Base-by-base conservation (phyloP, 2,329 filamentous ascomycete genomes). In the Scolecobasidium constrictum region DNA sequence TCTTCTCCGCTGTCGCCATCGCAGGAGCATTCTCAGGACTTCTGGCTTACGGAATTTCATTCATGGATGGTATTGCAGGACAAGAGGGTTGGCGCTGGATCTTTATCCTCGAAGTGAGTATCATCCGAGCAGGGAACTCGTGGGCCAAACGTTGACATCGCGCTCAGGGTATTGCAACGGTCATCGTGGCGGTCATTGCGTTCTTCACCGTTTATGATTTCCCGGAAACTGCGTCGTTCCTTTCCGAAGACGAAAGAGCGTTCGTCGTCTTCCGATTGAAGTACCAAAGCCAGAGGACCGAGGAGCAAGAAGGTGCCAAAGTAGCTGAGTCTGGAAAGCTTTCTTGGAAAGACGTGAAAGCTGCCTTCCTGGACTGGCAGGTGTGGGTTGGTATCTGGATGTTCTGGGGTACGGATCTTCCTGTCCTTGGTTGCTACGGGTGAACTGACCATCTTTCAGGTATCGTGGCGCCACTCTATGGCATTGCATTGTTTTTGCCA, bases 141-240 rank as follows among this genome's bases (percentile, higher is more conserved):
- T n/a, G n/a, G 26, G 26, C 26, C 11, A 11, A 11, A 31, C 26
- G 13, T 13, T n/a, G n/a, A n/a, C n/a, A n/a, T n/a, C n/a, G n/a
- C 2, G 22, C 6, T 15, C 13, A 42, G 33, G 35, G 41, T n/a
- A 45, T 64, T 5, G 49, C 59, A 6, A 64, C 61, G 1, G 52
- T 63, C 15, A 34, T 61, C 11, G 52, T 63, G 35, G 55, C 58
- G 1, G 13, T 54, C 1, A 28, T 52, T 5, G 56, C 57, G 4
- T 63, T 75, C 56, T 74, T 68, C 55, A 77, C 82, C 56, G 73
- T 83, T n/a, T 68, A 78, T 42, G 80, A 83, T 57, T 81, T 79
- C 44, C 78, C 78, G 0, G 64, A 68, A 23, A 78, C 69, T 0
- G 73, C 77, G 3, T 65, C 63, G 2, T 81, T 81, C 48, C 61